Evolutionary conservation across 1,284 basidiomycete species (phyloP).

Genomic region (Farysia itapuensis): DNA sequence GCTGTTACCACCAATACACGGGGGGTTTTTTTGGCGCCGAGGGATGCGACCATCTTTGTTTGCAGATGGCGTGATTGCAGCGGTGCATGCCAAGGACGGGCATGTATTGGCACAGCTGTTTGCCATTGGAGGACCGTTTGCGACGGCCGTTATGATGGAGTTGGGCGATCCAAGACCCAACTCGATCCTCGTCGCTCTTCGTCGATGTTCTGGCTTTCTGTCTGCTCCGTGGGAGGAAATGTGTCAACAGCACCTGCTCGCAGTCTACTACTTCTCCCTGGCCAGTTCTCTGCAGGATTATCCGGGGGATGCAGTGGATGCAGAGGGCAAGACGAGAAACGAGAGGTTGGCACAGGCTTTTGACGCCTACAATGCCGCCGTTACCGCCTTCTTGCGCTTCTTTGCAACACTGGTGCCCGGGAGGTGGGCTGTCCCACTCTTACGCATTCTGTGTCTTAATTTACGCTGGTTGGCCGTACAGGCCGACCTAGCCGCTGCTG

Average conservation of each 20-base stretch:
- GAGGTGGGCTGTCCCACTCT: slow-evolving; percentile 48
- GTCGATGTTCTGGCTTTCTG: slow-evolving; percentile 40
- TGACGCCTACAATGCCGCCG: slow-evolving; percentile 40
- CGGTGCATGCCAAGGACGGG: slow-evolving; percentile 14
- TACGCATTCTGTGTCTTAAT: slow-evolving; percentile 46
- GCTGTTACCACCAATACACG: too few species aligned
- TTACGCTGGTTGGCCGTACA: slow-evolving; percentile 41
- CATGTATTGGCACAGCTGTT: slow-evolving; percentile 41
- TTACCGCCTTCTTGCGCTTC: slow-evolving; percentile 42
- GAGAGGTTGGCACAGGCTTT: slow-evolving; percentile 30
- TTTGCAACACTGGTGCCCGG: slow-evolving; percentile 42
- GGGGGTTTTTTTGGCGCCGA: too few species aligned
- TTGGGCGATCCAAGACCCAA: slow-evolving; percentile 21
- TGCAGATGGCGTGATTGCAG: slow-evolving; percentile 35
- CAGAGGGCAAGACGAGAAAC: slow-evolving; percentile 16
- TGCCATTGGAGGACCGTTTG: slow-evolving; percentile 21
- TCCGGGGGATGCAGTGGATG: slow-evolving; percentile 4
- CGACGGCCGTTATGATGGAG: slow-evolving; percentile 18
- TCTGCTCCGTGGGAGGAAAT: slow-evolving; percentile 50
- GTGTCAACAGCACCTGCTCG: slow-evolving; percentile 23
- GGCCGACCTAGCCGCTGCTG: slow-evolving; percentile 33
- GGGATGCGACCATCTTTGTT: slow-evolving; percentile 34
- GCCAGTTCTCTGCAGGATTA: slow-evolving; percentile 10
- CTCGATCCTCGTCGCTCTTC: slow-evolving; percentile 21
- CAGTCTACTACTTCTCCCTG: slow-evolving; percentile 31